Base-by-base conservation (phyloP, 73 alveolate genomes). In the Uronychia binucleata region DNA sequence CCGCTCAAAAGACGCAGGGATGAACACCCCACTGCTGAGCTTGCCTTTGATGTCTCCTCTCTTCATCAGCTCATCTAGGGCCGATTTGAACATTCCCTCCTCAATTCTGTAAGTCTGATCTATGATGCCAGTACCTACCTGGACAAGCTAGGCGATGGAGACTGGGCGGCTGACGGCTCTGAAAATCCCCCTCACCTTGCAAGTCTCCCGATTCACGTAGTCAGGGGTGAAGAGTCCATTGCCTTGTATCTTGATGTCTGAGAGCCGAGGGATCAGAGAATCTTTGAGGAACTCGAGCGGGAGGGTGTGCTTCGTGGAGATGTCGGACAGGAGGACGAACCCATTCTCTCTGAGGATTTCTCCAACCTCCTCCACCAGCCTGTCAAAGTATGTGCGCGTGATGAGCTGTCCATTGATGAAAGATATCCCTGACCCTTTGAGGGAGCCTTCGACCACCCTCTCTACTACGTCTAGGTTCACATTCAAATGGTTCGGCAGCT, bases 101-200 rank as follows among this genome's bases (percentile, higher is more conserved):
- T 87, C 93, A 11, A 75, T 27, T 77, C 46, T 87, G 31, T 57
- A 87, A 26, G 74, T 1, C 26, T 26, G 26, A 8, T 5, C 5
- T 46, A 46, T 11, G 19, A 46, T 5, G 67, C 5, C 5, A 46
- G 19, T 46, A 46, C 5, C 67, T 46, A 46, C 67, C 19, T 46
- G 67, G 67, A 86, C 58, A 19, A 87, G 27, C 19, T 79, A 59
- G 14, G 85, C 28, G 31, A 87, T 34, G 0, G 93, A 86, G 26
- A 74, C 89, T 11, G 93, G 93, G 31, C 93, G 58, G 28, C 89
- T 80, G 29, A 81, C 77, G 0, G 76, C 93, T n/a, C 86, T 57
- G 58, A 80, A 27, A 13, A 87, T 74, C 0, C 89, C 88, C 34
- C 89, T 19, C 28, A 87, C 85, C 75, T 80, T 87, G 58, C 89